Percentiles rank a stretch among this genome's conserved stretches.
phyloP scores from a whole-genome alignment of 2,329 filamentous ascomycete genomes.

The Myotisia sp. region DNA sequence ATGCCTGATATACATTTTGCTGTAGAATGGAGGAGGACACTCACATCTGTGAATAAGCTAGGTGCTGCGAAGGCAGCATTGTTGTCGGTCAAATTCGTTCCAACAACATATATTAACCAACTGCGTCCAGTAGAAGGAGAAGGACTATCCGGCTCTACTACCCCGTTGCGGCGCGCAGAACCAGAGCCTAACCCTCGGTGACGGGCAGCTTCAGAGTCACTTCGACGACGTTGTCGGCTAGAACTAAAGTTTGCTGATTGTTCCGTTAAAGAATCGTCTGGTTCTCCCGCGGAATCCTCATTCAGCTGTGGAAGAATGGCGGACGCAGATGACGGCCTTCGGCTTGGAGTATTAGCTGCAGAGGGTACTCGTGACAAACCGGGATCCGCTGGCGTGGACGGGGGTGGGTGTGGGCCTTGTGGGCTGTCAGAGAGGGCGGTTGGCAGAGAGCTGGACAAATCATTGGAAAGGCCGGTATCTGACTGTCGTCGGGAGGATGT shows the following conservation, averaged over 20 bases:
- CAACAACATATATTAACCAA: constrained; percentile 60
- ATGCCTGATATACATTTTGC: constrained; percentile 2
- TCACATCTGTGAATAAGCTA: constrained; percentile 54
- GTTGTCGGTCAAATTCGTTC: constrained; percentile 55
- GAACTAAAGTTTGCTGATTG: constrained; percentile 26
- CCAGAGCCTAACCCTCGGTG: constrained; percentile 46
- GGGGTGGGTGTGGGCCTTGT: constrained; percentile 45
- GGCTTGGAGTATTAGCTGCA: constrained; percentile 36
- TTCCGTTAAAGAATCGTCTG: constrained; percentile 29
- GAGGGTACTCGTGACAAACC: constrained; percentile 42
- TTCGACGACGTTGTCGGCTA: constrained; percentile 40
- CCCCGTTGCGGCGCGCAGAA: constrained; percentile 48
- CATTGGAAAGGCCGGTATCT: constrained; percentile 19
- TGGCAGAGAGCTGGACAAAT: constrained; percentile 24
- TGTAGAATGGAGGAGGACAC: constrained; percentile 11
- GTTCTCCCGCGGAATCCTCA: constrained; percentile 24
- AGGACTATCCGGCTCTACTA: constrained; percentile 45
- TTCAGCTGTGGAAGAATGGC: constrained; percentile 29
- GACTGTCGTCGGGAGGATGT: constrained; percentile 20
- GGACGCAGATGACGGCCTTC: constrained; percentile 35
- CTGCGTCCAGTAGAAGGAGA: constrained; percentile 42
- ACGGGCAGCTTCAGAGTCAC: constrained; percentile 44
- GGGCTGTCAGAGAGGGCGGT: constrained; percentile 41
- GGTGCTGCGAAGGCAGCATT: constrained; percentile 56
- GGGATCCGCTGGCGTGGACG: constrained; percentile 48